These are phyloP conservation scores for Linnemannia zychae DNA, from an alignment of 192 early-diverging fungal species.

Conservation along the genomic window DNA sequence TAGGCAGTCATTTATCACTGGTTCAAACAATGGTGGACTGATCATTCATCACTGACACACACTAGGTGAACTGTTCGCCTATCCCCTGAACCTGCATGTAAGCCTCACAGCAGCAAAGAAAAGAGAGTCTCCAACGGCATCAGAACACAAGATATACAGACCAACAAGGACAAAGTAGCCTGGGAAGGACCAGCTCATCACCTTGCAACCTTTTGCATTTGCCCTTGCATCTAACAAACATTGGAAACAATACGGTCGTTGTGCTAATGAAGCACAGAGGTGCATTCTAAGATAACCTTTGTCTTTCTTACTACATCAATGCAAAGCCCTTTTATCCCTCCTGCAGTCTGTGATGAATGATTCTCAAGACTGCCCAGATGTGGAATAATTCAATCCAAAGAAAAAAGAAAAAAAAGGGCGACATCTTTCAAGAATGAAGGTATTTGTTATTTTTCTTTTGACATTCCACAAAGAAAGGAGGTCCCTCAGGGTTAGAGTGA, in stretches of 20 bases:
- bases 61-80: too few relatives aligned
- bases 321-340: not conserved
- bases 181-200: too few relatives aligned
- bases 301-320: not conserved
- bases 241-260: not conserved
- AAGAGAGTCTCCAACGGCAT: too few relatives aligned
- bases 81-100: too few relatives aligned
- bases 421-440: not conserved
- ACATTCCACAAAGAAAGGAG: conserved; percentile 5
- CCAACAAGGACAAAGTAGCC: too few relatives aligned
- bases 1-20: too few relatives aligned
- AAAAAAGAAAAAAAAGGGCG: not conserved
- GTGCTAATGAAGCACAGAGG: not conserved
- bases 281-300: not conserved
- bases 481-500: not conserved
- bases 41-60: too few relatives aligned
- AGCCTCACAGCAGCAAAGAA: too few relatives aligned
- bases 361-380: not conserved
- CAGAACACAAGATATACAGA: too few relatives aligned
- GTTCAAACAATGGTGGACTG: too few relatives aligned
- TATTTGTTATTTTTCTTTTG: not conserved
- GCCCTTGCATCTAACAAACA: not conserved
- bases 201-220: too few relatives aligned
- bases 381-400: too few relatives aligned
- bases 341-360: not conserved